Evolutionary conservation across 108 stramenopile genomes (phyloP), one percentile per base, ranked within the genome.

Genomic region (Cyclotella atomus): DNA sequence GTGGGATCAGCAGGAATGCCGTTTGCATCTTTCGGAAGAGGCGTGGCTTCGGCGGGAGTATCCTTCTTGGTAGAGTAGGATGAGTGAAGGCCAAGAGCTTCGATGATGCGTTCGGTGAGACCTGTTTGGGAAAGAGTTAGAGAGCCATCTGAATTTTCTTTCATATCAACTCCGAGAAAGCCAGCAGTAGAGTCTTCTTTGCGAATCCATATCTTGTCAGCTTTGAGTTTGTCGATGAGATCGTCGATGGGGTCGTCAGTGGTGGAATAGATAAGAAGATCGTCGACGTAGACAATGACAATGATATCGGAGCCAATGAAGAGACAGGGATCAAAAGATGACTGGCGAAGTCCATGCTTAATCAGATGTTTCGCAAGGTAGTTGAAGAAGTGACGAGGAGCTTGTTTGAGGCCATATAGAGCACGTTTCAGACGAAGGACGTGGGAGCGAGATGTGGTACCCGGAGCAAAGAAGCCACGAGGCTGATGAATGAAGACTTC

Each of bases 121-220:
- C n/a, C n/a, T 62, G 25, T 30, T 67, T 87, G 86, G 17, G 76
- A 66, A 2, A 87, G 50, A 3, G 55, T 68, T 38, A 84, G 50
- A n/a, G n/a, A n/a, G 29, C 55, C 44, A 1, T 36, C 50, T 0
- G 54, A 38, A 21, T 65, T 27, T 2, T 73, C 49, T 54, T 82
- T 21, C 16, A 87, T 72, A 27, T 72, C 54, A 44, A 84, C 80
- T 28, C 83, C 86, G 9, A 84, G 76, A 52, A 82, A 87, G n/a
- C 61, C 41, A 25, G 27, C 21, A 2, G 41, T 41, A 9, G 61
- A 32, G 1, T 15, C 61, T 43, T 62, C 61, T 4, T 14, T 16
- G 14, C 36, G 38, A 21, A 62, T 25, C 21, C 1, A 23, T 8
- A 65, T 16, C 10, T 63, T 21, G 23, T 65, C 44, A 30, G 27